phyloP scores from a whole-genome alignment of 495 filamentous ascomycete species.

The Saxispiralis lemnorum region DNA sequence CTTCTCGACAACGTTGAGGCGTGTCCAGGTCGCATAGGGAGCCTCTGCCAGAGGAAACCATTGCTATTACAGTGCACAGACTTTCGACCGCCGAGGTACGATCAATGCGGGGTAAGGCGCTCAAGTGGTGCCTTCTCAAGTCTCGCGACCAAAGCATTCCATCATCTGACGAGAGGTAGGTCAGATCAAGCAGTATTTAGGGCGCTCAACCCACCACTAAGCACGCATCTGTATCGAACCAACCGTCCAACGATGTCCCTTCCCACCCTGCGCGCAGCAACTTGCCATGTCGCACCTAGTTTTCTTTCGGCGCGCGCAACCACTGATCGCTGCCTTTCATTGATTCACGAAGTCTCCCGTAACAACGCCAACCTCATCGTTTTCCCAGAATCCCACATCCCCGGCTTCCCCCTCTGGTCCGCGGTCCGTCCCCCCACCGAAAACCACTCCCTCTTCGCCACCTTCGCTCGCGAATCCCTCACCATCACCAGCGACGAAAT shows the following conservation, averaged over 20 bases:
- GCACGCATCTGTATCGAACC: no score
- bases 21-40: no score
- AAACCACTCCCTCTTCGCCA: conserved; percentile 12
- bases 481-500: conserved; percentile 13
- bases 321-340: conserved; percentile 22
- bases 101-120: no score
- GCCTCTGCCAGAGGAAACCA: no score
- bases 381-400: conserved; percentile 32
- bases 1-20: no score
- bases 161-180: no score
- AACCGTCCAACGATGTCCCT: not conserved
- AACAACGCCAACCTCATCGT: conserved; percentile 30
- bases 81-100: no score
- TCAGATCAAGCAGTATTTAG: no score
- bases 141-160: no score
- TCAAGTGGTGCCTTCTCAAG: no score
- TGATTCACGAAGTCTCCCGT: conserved; percentile 27
- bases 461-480: conserved; percentile 7
- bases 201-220: no score
- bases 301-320: conserved; percentile 27
- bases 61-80: no score
- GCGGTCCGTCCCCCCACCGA: conserved; percentile 13
- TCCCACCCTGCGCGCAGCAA: conserved; percentile 17
- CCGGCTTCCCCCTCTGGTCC: conserved; percentile 21
- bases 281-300: conserved; percentile 29